Percentiles rank a stretch among this genome's conserved stretches.
Conservation (phyloP, 1,139 yeast species). For the Saccharomyces hybrid region DNA sequence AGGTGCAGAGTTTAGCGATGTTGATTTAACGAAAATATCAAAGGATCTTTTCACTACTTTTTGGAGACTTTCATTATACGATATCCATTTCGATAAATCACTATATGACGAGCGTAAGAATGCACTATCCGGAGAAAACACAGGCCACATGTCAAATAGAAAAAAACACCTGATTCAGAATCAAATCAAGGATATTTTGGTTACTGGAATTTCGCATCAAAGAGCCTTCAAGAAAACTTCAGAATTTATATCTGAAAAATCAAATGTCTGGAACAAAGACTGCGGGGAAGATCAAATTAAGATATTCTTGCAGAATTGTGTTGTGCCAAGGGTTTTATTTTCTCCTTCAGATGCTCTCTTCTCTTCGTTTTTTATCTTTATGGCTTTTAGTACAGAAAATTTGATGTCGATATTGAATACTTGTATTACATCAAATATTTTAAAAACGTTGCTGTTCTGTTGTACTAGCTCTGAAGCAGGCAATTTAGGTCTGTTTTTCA, state of each 20-base stretch:
- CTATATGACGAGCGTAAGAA: constrained; percentile 46
- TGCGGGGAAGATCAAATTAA: constrained; percentile 23
- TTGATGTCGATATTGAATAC: constrained; percentile 40
- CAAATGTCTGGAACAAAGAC: constrained; percentile 23
- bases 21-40: constrained; percentile 37
- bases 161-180: constrained; percentile 17
- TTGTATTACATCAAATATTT: constrained; percentile 44
- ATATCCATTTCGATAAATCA: constrained; percentile 49
- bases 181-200: constrained; percentile 26
- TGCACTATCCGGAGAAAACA: constrained; percentile 35
- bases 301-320: constrained; percentile 53
- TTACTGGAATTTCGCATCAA: constrained; percentile 31
- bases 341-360: constrained; percentile 83
- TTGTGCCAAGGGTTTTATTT: constrained; percentile 69
- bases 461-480: constrained; percentile 76
- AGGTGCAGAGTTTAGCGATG: constrained; percentile 20
- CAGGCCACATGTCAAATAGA: constrained; percentile 11
- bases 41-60: constrained; percentile 50
- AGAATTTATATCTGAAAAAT: constrained; percentile 28
- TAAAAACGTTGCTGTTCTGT: constrained; percentile 58
- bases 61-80: constrained; percentile 74
- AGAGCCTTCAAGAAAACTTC: constrained; percentile 27
- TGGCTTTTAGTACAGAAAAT: constrained; percentile 40
- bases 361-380: constrained; percentile 53
- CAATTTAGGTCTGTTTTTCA: constrained; percentile 68